Base-by-base conservation (phyloP, 306 rosid species). In the Prinsepia uniflora region DNA sequence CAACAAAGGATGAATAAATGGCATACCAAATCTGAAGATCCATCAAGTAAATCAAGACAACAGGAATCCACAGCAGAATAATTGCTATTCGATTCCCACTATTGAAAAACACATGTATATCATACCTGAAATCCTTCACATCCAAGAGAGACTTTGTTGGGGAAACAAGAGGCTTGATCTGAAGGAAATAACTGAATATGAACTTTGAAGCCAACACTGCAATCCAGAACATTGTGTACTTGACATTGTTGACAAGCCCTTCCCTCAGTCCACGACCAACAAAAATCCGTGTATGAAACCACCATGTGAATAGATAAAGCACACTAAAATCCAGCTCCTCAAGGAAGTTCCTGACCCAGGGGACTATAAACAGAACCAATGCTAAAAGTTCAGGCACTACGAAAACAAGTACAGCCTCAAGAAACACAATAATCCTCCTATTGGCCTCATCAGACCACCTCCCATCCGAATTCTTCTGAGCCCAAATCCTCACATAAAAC, bases 21-120 rank as follows among this genome's bases (percentile, higher is more conserved):
- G 98, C 73, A 84, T 84, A 92, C 98, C 98, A 92, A 72, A 92
- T 84, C 79, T 92, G 98, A 87, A 92, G 73, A 83, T 92, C 98
- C 98, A 92, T 92, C 72, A 90, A 85, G 81, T 92, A 92, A 34
- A 92, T 64, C 74, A 90, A 76, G 49, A 92, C 76, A 68, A 92
- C 96, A 63, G 98, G 96, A 65, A 83, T 53, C 98, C 98, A 92
- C 68, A 92, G 71, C 69, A 85, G 77, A 76, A 82, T 74, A 76
- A 92, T 84, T 24, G 96, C 86, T 8, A 82, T 71, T 74, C 83
- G 77, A 82, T 90, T 92, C 63, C 90, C 87, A 72, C 78, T 82
- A 45, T 70, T 64, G 72, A 90, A 92, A 82, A 90, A 90, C 78
- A 90, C 91, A 47, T 88, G 98, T 96, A 96, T 90, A 22, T 15